Base-by-base conservation (phyloP, 2,329 filamentous ascomycete species). In the Sphaerulina vaccinii region DNA sequence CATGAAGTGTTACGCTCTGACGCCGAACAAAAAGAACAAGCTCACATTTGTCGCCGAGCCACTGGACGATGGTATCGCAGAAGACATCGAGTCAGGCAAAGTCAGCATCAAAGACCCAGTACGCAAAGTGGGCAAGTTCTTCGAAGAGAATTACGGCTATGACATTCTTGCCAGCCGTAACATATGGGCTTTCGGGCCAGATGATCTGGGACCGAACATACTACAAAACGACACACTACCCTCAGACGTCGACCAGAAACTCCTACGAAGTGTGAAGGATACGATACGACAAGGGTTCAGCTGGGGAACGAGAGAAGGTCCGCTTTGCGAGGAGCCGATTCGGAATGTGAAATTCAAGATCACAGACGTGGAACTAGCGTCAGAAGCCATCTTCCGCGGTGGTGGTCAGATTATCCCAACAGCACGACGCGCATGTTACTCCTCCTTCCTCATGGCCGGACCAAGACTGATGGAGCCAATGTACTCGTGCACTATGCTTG, bases 1-100 rank as follows among this genome's bases (percentile, higher is more conserved):
- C 16, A 96, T 95, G 54, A 96, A 96, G 73, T 99, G 93, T 74
- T 99, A 96, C 70, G 92, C 93, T 18, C 84, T 96, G 62, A 97
- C 93, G 2, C 93, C 93, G 2, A 99, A 99, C 76, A 99, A 99
- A 75, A 96, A 96, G 77, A 99, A 99, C 76, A 96, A 95, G 71
- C 87, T 99, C 65, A 97, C 93, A 29, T 96, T 99, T 89, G 88
- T 97, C 51, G 93, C 93, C 3, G 93, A 99, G 70, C 92, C 93
- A 27, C 76, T 99, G 11, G 93, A 99, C 61, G 88, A 95, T 63
- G 93, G 93, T 13, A 95, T 99, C 57, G 90, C 92, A 4, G 85
- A 88, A 64, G 93, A 99, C 64, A 97, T 99, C 58, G 93, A 99
- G 74, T 84, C 82, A 41, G 91, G 92, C 21, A 86, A 82, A 49